phyloP scores from a whole-genome alignment of 352 stramenopile genomes.

The Phytophthora quininea region DNA sequence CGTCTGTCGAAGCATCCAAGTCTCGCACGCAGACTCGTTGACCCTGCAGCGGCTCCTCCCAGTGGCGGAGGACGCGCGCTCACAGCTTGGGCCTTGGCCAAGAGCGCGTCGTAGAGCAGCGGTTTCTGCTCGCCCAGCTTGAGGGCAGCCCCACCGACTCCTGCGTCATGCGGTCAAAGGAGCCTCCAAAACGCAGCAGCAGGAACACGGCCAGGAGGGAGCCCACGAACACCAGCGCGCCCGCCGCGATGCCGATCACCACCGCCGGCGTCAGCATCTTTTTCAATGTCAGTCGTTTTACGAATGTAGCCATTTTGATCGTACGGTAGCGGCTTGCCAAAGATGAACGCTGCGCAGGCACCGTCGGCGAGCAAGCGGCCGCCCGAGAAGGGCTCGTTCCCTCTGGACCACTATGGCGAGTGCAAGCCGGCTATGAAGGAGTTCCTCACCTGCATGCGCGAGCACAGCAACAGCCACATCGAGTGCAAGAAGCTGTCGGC shows the following conservation, averaged over 20 bases:
- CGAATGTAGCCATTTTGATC: no score
- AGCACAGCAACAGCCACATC: conserved; percentile 85
- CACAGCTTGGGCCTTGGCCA: conserved; percentile 51
- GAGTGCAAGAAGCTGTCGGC: conserved; percentile 91
- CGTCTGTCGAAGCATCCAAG: conserved; percentile 39
- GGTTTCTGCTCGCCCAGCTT: conserved; percentile 73
- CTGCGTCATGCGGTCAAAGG: conserved; percentile 88
- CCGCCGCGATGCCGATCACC: conserved; percentile 79
- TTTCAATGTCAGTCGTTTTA: conserved; percentile 4
- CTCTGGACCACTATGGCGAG: conserved; percentile 90
- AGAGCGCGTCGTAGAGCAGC: conserved; percentile 88
- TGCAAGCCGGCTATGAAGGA: conserved; percentile 90
- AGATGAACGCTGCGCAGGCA: conserved; percentile 83
- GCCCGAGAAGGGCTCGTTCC: conserved; percentile 91
- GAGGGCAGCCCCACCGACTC: conserved; percentile 74
- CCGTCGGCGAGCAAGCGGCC: conserved; percentile 75
- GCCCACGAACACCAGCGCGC: conserved; percentile 81
- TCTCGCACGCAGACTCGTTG: conserved; percentile 53
- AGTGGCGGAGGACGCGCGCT: conserved; percentile 43
- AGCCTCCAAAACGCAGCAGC: conserved; percentile 82
- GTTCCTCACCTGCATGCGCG: conserved; percentile 86
- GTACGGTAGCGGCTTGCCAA: not conserved
- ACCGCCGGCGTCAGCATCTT: conserved; percentile 65
- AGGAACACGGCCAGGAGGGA: conserved; percentile 86
- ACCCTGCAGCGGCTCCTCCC: conserved; percentile 35